Conservation (phyloP, 1,284 basidiomycete genomes). For the Tetrapyrgos nigripes region DNA sequence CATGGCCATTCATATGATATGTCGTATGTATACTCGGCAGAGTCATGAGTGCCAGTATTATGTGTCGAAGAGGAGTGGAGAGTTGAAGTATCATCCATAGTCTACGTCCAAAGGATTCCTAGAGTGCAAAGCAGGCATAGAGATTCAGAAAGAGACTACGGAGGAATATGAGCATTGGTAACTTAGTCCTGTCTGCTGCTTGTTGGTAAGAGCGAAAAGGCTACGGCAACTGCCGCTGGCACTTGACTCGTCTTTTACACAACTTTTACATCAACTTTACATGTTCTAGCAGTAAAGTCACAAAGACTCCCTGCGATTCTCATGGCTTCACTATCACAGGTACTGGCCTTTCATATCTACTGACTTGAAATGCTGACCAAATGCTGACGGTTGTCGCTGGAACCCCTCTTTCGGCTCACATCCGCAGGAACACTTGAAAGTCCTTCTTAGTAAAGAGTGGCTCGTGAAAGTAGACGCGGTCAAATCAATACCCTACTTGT, state of each 20-base stretch:
- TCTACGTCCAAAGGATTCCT: not conserved
- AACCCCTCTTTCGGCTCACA: conserved; percentile 2
- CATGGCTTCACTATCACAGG: not conserved
- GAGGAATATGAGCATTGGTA: not conserved
- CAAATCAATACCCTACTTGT: conserved; percentile 69
- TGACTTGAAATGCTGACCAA: not conserved
- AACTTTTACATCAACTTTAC: not conserved
- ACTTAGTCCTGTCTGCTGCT: not conserved
- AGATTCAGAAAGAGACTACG: not conserved
- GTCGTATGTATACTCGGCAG: conserved; percentile 41
- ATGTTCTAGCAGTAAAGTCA: not conserved
- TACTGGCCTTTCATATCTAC: not conserved
- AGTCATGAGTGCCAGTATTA: not conserved
- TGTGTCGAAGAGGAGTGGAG: not conserved
- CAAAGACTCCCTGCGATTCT: too few relatives aligned
- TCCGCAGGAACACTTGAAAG: conserved; percentile 65
- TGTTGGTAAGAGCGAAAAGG: not conserved
- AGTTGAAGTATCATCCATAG: not conserved
- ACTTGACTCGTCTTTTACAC: too few relatives aligned
- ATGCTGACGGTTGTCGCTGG: not conserved
- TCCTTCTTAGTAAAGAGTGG: conserved; percentile 72
- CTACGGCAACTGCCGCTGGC: not conserved
- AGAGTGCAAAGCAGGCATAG: not conserved
- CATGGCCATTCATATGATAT: conserved; percentile 65
- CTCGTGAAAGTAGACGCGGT: conserved; percentile 62